Base-by-base conservation (phyloP, 306 rosid genomes). In the Pueraria montana region DNA sequence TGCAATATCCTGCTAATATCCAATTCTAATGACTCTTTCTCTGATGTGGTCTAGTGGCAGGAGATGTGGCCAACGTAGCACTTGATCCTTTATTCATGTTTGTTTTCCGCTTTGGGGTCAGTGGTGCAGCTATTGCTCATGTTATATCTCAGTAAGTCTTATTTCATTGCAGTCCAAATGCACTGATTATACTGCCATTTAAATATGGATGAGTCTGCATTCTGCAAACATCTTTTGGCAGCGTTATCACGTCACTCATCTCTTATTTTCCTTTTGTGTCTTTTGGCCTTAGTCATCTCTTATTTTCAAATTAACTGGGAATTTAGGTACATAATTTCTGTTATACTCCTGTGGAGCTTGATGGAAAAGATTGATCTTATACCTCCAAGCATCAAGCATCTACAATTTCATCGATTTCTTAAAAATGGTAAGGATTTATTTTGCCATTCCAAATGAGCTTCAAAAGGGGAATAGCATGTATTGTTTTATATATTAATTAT, bases 121-220 rank as follows among this genome's bases (percentile, higher is more conserved):
- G 90, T 17, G 98, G 98, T 66, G 98, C 98, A 43, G 95, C 98
- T 80, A 88, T 94, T 69, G 92, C 98, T 21, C 98, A 94, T 80
- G 98, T 94, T 59, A 83, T 94, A 79, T 94, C 97, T 23, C 97
- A 94, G 98, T 94, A 79, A 79, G 94, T 87, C 18, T 58, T 17
- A 74, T 66, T 49, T 13, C 50, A 52, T 32, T 30, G 18, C 18
- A 69, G 36, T 62, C 46, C 16, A 58, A 21, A 21, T 21, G 30
- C 45, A 6, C 70, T 16, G 43, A 64, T 64, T 64, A 64, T 32
- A 64, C 45, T 64, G 11, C 18, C 42, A 26, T 27, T 62, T 14
- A 26, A 12, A 26, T 27, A 27, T 61, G 38, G 1, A 61, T 13
- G 67, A 61, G 18, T 61, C 38, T 61, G 67, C 67, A 61, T 10